Percentiles rank a stretch among this genome's conserved stretches.
Conservation (phyloP, 495 filamentous ascomycete species). For the Aspergillus sclerotioniger region DNA sequence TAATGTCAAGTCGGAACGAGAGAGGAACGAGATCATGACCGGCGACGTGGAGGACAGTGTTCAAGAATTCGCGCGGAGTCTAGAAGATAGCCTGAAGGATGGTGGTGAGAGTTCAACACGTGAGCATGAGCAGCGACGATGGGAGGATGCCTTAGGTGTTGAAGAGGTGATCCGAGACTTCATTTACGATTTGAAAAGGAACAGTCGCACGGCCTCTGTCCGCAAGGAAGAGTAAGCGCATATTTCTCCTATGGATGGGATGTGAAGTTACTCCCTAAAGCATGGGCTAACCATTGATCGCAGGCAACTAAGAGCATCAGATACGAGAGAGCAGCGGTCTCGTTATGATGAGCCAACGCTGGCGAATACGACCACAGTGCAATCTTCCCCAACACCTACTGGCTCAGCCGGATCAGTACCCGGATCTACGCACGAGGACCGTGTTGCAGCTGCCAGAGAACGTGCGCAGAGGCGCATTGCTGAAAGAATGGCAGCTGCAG, state of each 20-base stretch:
- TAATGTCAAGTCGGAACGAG: conserved; percentile 75
- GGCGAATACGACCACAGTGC: conserved; percentile 29
- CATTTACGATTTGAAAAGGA: conserved; percentile 91
- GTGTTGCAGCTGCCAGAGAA: conserved; percentile 93
- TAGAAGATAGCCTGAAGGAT: conserved; percentile 86
- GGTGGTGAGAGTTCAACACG: conserved; percentile 63
- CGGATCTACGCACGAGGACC: conserved; percentile 85
- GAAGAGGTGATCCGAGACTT: conserved; percentile 96
- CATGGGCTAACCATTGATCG: neutral
- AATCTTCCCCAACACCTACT: conserved; percentile 41
- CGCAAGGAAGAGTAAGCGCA: conserved; percentile 66
- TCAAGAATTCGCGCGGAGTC: conserved; percentile 75
- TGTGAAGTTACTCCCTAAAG: neutral
- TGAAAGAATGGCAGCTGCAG: conserved; percentile 91
- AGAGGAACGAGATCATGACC: conserved; percentile 94
- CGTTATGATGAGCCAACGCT: conserved; percentile 25
- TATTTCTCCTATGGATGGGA: neutral
- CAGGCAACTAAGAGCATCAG: conserved; percentile 26
- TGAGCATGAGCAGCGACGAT: conserved; percentile 89
- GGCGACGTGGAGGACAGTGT: conserved; percentile 96
- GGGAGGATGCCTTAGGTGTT: conserved; percentile 96
- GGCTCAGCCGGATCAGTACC: conserved; percentile 46
- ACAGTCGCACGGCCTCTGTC: conserved; percentile 69
- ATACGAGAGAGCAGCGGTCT: conserved; percentile 26
- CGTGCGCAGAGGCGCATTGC: conserved; percentile 97